Conservation (phyloP, 805 yeast species). For the Candida boleticola region DNA sequence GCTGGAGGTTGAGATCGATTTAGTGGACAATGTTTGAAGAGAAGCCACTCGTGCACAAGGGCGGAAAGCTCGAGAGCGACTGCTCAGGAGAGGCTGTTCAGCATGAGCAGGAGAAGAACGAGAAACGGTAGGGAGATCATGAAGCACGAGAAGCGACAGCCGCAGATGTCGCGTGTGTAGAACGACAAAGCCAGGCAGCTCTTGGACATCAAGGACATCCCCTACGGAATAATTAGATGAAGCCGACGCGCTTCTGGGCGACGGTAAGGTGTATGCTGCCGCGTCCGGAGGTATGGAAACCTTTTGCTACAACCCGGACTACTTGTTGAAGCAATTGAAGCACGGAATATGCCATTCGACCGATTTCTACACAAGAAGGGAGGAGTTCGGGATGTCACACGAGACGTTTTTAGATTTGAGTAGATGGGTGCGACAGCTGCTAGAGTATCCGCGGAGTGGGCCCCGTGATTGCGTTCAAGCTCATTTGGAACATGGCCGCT, state of each 20-base stretch:
- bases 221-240: conserved; percentile 92
- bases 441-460: conserved; percentile 95
- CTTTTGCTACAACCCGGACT: conserved; percentile 85
- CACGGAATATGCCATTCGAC: conserved; percentile 87
- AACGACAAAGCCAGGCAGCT: conserved; percentile 90
- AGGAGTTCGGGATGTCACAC: conserved; percentile 71
- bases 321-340: conserved; percentile 85
- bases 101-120: conserved; percentile 67
- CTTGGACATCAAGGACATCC: conserved; percentile 89
- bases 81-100: conserved; percentile 82
- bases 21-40: conserved; percentile 97
- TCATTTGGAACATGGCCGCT: conserved; percentile 81
- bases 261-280: conserved; percentile 93
- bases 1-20: conserved; percentile 91
- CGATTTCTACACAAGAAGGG: conserved; percentile 66
- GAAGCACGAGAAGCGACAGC: conserved; percentile 82
- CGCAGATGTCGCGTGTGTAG: conserved; percentile 82
- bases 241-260: conserved; percentile 87
- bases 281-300: conserved; percentile 99
- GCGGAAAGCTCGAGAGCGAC: conserved; percentile 87
- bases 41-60: conserved; percentile 90
- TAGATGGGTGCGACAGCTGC: conserved; percentile 96
- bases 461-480: conserved; percentile 87
- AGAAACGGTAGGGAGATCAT: conserved; percentile 76
- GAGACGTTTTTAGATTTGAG: conserved; percentile 86